These are phyloP conservation scores for Eucalyptus virginea DNA, from an alignment of 345 rosid genomes.

Conservation along the genomic window DNA sequence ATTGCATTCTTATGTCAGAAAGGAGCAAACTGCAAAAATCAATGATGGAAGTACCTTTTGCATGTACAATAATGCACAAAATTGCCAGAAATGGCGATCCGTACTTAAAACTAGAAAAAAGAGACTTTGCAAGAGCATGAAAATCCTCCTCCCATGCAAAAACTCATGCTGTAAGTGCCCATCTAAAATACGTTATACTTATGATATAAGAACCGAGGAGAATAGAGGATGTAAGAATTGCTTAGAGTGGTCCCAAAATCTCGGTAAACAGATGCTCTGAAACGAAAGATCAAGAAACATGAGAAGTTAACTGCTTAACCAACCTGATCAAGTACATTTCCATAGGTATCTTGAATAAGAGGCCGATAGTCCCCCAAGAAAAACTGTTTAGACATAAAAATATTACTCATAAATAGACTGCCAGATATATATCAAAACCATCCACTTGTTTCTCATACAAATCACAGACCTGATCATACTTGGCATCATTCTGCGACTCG, in stretches of 20 bases:
- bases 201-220: not conserved
- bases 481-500: conserved; percentile 86
- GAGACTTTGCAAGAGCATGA: not conserved
- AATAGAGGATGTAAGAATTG: not conserved
- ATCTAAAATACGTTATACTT: not conserved
- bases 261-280: not conserved
- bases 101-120: not conserved
- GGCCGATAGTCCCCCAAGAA: conserved; percentile 99
- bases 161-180: not conserved
- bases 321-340: conserved; percentile 95
- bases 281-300: not conserved
- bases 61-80: not conserved
- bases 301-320: not conserved
- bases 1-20: not conserved
- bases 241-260: not conserved
- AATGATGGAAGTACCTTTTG: not conserved
- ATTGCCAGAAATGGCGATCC: not conserved
- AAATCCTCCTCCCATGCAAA: not conserved
- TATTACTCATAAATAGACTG: not conserved
- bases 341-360: conserved; percentile 65
- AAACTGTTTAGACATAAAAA: conserved; percentile 38
- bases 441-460: not conserved
- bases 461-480: conserved; percentile 86
- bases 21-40: not conserved
- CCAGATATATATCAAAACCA: not conserved